Base-by-base conservation (phyloP, 176 grass and related monocot genomes). In the Echinochloa phyllopogon region DNA sequence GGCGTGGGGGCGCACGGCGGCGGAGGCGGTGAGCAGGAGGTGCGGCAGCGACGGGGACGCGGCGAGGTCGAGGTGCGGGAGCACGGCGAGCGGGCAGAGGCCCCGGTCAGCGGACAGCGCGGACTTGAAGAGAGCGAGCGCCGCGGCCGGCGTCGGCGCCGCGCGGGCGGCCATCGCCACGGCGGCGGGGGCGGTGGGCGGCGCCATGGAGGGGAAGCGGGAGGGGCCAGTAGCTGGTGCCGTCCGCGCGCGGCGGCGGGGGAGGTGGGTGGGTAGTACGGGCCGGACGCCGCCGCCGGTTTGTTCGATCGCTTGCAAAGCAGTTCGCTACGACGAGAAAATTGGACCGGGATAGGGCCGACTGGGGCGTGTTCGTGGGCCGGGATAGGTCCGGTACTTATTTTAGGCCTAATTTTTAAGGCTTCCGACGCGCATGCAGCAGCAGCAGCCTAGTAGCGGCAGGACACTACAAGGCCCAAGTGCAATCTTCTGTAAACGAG, bases 51-150 rank as follows among this genome's bases (percentile, higher is more conserved):
- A 62, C 42, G 69, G 55, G 40, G 81, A 27, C 25, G 53, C 40
- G 52, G 80, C 16, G 52, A 83, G 52, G 80, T 83, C 16, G 52
- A 83, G 52, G 80, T 83, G 80, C 40, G 81, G 81, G 41, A 83
- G 81, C 25, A 83, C 55, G 69, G 69, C 41, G 17, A 83, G 81
- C 41, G 81, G 81, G 24, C 52, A 83, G 68, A 83, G 81, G 6
- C 55, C 25, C 12, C 49, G 41, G 81, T 83, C 55, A 3, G 55
- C 55, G 3, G 81, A 59, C 10, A 83, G 69, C 41, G 68, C 55
- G 7, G 69, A 72, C 68, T 74, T 83, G 69, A 83, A 62, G 69
- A 83, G 81, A 10, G 81, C 66, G 41, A 73, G 41, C 25, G 25
- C 55, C 3, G 81, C 81, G 40, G 69, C 69, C 0, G 81, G 68